phyloP scores from a whole-genome alignment of 371 early-diverging fungal species.

The Sporodiniella umbellata region DNA sequence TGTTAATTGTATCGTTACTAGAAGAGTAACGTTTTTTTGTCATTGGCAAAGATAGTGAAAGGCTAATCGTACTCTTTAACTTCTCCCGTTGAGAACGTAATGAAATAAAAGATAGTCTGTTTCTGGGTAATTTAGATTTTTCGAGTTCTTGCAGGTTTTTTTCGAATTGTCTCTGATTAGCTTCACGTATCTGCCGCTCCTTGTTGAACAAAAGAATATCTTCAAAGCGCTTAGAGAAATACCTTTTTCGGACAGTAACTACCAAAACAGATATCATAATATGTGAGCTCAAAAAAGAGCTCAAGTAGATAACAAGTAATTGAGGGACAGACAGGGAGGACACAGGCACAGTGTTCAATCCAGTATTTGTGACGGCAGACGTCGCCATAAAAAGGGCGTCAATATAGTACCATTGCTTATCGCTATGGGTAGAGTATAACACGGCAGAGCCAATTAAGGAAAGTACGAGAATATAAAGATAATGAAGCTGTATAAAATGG shows the following conservation, averaged over 20 bases:
- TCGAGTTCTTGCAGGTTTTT: constrained; percentile 12
- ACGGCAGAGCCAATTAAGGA: constrained; percentile 27
- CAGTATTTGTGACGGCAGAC: constrained; percentile 35
- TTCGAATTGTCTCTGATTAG: constrained; percentile 26
- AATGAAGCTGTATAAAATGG: constrained; percentile 46
- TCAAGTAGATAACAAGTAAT: constrained; percentile 25
- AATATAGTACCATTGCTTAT: constrained; percentile 32
- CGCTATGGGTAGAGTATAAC: constrained; percentile 35
- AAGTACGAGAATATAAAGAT: constrained; percentile 33
- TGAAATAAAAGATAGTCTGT: constrained; percentile 22
- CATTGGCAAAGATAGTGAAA: neutral
- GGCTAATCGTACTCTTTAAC: neutral
- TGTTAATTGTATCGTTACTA: neutral
- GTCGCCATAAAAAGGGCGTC: constrained; percentile 46
- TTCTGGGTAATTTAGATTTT: neutral
- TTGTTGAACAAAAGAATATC: constrained; percentile 40
- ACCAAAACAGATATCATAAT: constrained; percentile 33
- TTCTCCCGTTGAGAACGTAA: constrained; percentile 6
- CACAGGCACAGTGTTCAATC: constrained; percentile 35
- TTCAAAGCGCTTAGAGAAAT: constrained; percentile 48
- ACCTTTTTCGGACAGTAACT: constrained; percentile 32
- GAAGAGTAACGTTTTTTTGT: neutral
- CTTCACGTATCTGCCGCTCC: constrained; percentile 27
- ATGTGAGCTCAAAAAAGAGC: constrained; percentile 33
- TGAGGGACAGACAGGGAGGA: constrained; percentile 29